Evolutionary conservation across 257 asterid genomes (phyloP).

Genomic region (Solanum infundibuliforme): DNA sequence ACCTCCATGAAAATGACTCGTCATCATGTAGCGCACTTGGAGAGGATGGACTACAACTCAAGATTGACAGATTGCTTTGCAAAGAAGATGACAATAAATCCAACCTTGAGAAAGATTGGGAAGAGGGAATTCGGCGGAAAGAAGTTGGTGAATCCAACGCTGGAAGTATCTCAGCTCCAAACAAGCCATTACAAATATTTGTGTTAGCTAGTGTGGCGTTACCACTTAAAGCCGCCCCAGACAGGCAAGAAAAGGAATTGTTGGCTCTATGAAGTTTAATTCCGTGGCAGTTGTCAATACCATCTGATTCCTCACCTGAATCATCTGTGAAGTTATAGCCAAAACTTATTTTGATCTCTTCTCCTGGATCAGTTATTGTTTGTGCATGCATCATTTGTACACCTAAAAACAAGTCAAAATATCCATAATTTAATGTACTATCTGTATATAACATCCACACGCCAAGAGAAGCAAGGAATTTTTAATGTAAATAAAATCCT

Average conservation of each 20-base stretch:
- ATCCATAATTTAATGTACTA: not conserved
- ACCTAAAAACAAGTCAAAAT: constrained; percentile 13
- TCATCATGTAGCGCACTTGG: constrained; percentile 42
- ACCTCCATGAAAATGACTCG: constrained; percentile 45
- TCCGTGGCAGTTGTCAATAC: constrained; percentile 47
- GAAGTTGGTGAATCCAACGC: constrained; percentile 81
- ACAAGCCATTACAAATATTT: constrained; percentile 85
- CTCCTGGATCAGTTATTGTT: constrained; percentile 25
- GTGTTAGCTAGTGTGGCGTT: constrained; percentile 88
- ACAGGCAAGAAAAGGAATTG: constrained; percentile 81
- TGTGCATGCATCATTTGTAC: constrained; percentile 38
- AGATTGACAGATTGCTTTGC: constrained; percentile 64
- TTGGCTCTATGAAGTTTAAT: constrained; percentile 38
- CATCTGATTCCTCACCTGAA: constrained; percentile 32
- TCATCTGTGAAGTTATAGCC: constrained; percentile 65
- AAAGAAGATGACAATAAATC: constrained; percentile 69
- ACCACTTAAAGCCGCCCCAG: constrained; percentile 94
- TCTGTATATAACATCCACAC: not conserved
- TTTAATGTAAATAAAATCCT: not conserved
- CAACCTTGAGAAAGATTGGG: constrained; percentile 48
- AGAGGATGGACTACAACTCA: constrained; percentile 77
- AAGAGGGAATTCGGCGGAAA: constrained; percentile 75
- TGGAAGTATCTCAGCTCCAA: constrained; percentile 79
- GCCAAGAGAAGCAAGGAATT: not conserved
- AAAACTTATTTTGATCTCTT: constrained; percentile 73